phyloP scores from a whole-genome alignment of 306 rosid species.

The Echinosophora koreensis region DNA sequence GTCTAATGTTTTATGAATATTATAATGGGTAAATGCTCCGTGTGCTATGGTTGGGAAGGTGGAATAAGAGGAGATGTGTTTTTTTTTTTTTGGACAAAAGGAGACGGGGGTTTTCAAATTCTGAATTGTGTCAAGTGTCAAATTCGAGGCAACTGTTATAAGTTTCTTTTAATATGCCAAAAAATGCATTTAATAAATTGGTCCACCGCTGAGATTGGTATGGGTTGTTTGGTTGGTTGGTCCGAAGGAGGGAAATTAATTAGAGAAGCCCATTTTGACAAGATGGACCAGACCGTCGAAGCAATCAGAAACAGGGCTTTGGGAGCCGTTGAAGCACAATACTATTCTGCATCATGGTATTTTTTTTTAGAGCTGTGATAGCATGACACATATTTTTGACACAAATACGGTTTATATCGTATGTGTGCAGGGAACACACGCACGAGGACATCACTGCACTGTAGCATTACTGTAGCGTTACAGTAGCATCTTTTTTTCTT shows the following conservation, averaged over 20 bases:
- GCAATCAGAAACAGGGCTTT: background rate
- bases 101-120: background rate
- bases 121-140: background rate
- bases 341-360: too few species aligned
- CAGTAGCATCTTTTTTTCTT: too few species aligned
- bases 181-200: background rate
- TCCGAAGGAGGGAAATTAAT: background rate
- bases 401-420: too few species aligned
- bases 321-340: too few species aligned
- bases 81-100: background rate
- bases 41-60: background rate
- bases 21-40: background rate
- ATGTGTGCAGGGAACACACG: too few species aligned
- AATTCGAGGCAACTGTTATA: background rate
- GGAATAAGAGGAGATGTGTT: background rate
- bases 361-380: too few species aligned
- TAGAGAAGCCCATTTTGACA: slow-evolving; percentile 21
- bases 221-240: background rate
- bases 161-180: slow-evolving; percentile 6
- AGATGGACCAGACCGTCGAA: slow-evolving; percentile 31
- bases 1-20: background rate
- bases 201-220: slow-evolving; percentile 15
- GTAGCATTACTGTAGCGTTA: too few species aligned
- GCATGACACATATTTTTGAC: too few species aligned
- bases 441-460: too few species aligned